A percentile compares a stretch with the other conserved stretches of the same genome.
Conservation (phyloP, 768 basidiomycete species). For the Tricholoma matsutake region DNA sequence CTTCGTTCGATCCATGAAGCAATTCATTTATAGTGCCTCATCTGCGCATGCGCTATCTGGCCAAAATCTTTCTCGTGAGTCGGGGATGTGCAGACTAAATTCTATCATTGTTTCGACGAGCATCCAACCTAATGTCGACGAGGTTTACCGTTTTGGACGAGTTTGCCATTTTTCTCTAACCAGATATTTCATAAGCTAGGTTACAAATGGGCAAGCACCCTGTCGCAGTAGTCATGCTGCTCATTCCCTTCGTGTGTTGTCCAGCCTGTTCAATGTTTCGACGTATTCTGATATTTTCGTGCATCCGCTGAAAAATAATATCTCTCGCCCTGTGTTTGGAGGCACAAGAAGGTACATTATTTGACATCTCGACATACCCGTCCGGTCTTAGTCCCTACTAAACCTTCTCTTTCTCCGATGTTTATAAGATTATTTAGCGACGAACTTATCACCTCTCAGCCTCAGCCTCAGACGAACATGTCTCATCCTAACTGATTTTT, state of each 20-base stretch:
- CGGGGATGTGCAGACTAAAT: neutral
- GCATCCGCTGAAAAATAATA: constrained; percentile 37
- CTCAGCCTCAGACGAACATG: too few species aligned
- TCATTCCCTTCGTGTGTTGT: constrained; percentile 54
- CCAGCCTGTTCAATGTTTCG: neutral
- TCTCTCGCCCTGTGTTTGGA: constrained; percentile 35
- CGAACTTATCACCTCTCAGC: too few species aligned
- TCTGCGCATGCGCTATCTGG: constrained; percentile 70
- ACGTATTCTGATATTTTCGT: neutral
- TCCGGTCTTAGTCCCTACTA: too few species aligned
- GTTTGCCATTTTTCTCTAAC: constrained; percentile 62
- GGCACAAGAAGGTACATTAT: constrained; percentile 4
- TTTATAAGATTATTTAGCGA: too few species aligned
- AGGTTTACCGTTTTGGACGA: too few species aligned
- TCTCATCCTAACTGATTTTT: too few species aligned
- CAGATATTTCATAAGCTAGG: constrained; percentile 55
- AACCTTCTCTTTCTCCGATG: too few species aligned
- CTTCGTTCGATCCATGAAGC: neutral
- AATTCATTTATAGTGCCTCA: constrained; percentile 42
- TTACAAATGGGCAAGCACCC: constrained; percentile 59
- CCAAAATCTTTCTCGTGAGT: constrained; percentile 57
- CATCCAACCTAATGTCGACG: constrained; percentile 41
- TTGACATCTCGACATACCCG: too few species aligned
- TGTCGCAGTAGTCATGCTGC: constrained; percentile 51
- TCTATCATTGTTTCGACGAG: neutral